Evolutionary conservation across 2,329 filamentous ascomycete genomes (phyloP), one percentile per base, ranked within the genome.

Genomic region (Talaromyces atroroseus): DNA sequence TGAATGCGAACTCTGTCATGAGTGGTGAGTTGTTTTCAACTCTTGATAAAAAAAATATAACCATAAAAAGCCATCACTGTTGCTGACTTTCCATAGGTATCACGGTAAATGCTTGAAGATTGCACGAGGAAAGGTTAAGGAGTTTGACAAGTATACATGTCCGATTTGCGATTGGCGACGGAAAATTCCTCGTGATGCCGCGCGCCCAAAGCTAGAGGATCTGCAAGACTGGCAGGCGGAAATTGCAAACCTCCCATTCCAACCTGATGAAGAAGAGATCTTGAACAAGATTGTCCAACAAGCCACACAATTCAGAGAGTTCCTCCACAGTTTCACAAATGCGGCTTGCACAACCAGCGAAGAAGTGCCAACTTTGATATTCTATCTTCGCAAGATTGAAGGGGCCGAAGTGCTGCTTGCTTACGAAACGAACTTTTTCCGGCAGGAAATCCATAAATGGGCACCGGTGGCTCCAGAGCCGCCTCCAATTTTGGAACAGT

Each of bases 61-160:
- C 16, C 16, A 32, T 10, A 20, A 45, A 46, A 42, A 10, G 21
- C 24, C 16, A 21, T 34, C 7, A 14, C n/a, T 4, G 11, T 52
- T 11, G 32, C 40, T 52, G 44, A 54, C n/a, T 23, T 4, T 6
- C 49, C 24, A 8, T 59, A 92, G 88, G 89, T 99, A 99, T 68
- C 94, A 99, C 66, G 92, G 94, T 59, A 97, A 96, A 72, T 99
- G 94, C 66, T 80, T 99, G 38, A 99, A 99, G 77, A 96, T 99
- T 67, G 94, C 94, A 2, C 85, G 94, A 50, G 94, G 94, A 52
- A 99, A 97, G 69, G 90, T 99, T 65, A 97, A 97, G 74, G 94
- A 97, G 68, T 92, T 96, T 61, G 94, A 97, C 68, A 96, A 95
- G 71, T 99, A 96, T 69, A 97, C 92, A 1, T 99, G 94, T 66